Conservation (phyloP, 495 filamentous ascomycete species). For the Lasiosphaeria miniovina region DNA sequence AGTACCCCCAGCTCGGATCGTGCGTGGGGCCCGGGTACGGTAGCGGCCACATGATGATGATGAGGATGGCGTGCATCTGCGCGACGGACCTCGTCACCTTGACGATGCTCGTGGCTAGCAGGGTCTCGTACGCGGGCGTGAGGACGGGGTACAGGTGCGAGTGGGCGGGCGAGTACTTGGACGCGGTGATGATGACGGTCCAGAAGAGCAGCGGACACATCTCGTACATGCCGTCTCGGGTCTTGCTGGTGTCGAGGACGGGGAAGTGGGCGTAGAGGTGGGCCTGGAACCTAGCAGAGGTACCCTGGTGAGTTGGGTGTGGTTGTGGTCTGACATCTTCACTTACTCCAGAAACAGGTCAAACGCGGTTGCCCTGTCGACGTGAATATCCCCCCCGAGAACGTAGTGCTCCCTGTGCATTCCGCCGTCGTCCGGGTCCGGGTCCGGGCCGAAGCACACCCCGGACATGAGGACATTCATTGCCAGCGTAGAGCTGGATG, state of each 20-base stretch:
- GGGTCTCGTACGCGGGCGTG: neutral
- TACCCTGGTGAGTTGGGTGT: neutral
- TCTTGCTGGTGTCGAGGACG: conserved; percentile 1
- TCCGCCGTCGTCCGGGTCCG: neutral
- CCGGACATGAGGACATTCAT: neutral
- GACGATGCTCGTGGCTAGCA: neutral
- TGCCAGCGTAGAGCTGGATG: neutral
- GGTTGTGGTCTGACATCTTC: neutral
- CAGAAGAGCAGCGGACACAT: neutral
- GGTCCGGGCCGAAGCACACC: neutral
- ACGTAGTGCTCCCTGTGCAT: neutral
- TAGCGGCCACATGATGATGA: neutral
- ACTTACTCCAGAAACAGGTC: conserved; percentile 1
- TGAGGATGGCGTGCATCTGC: neutral
- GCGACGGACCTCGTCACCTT: neutral
- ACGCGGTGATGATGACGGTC: conserved; percentile 1
- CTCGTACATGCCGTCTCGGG: neutral
- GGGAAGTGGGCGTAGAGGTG: neutral
- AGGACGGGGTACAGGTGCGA: neutral
- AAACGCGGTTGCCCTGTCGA: neutral
- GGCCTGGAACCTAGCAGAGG: neutral
- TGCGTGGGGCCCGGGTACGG: neutral
- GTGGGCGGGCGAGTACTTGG: neutral
- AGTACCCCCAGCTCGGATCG: neutral
- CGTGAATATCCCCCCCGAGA: neutral